phyloP scores from a whole-genome alignment of 2,329 filamentous ascomycete genomes.

The Helotiales sp. region DNA sequence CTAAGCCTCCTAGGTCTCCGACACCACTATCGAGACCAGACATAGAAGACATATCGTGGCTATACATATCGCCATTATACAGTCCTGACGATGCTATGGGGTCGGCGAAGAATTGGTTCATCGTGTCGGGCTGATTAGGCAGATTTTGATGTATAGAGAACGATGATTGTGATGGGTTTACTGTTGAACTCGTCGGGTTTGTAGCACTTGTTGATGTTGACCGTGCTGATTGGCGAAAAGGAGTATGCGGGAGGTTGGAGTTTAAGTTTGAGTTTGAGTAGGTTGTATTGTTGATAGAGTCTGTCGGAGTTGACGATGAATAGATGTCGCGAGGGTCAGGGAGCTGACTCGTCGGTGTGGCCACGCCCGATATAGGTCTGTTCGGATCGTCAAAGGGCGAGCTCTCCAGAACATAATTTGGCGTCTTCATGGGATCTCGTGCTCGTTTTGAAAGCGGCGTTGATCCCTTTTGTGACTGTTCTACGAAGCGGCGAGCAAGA shows the following conservation, averaged over 20 bases:
- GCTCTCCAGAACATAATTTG: neutral
- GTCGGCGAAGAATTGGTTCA: neutral
- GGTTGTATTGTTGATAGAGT: no score
- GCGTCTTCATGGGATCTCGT: neutral
- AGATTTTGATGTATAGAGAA: neutral
- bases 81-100: neutral
- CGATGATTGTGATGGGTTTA: no score
- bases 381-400: neutral
- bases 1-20: no score
- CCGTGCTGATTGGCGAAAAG: neutral
- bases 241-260: no score
- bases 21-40: neutral
- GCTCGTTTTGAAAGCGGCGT: neutral
- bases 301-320: no score
- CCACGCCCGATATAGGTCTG: neutral
- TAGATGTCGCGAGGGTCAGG: no score
- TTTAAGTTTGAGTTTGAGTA: no score
- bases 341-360: no score
- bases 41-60: neutral
- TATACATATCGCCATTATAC: neutral
- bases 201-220: neutral
- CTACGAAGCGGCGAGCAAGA: neutral
- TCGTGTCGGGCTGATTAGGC: neutral
- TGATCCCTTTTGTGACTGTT: neutral
- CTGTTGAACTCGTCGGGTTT: no score